These are phyloP conservation scores for Solanum sejunctum DNA, from an alignment of 257 asterid species.

Conservation along the genomic window DNA sequence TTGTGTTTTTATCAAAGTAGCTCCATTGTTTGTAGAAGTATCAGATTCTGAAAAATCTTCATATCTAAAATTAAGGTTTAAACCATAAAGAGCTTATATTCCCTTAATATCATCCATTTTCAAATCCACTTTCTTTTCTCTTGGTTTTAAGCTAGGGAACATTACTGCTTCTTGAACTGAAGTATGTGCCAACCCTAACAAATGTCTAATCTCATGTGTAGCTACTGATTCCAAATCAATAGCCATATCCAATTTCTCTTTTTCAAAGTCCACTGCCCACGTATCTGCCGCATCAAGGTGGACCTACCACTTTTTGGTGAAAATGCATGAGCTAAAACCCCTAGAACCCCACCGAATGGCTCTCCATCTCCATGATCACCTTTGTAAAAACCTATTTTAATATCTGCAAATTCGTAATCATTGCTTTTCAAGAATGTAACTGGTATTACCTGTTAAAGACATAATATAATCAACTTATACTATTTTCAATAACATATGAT, in stretches of 20 bases:
- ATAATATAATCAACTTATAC: neutral
- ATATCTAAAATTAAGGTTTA: conserved; percentile 59
- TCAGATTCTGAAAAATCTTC: conserved; percentile 41
- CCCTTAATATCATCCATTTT: conserved; percentile 60
- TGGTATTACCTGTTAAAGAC: conserved; percentile 13
- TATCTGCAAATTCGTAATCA: conserved; percentile 55
- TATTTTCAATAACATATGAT: neutral
- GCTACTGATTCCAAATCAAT: conserved; percentile 91
- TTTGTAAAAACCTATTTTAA: conserved; percentile 54
- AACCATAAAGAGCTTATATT: conserved; percentile 66
- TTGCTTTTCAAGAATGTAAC: conserved; percentile 33
- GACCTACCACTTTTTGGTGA: conserved; percentile 72
- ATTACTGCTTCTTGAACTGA: conserved; percentile 54
- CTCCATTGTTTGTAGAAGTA: conserved; percentile 18
- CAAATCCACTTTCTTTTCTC: conserved; percentile 48
- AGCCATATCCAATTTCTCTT: conserved; percentile 40
- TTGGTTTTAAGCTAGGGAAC: conserved; percentile 68
- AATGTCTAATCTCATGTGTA: conserved; percentile 81
- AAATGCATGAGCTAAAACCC: conserved; percentile 75
- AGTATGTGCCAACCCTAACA: conserved; percentile 65
- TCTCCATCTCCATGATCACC: conserved; percentile 90
- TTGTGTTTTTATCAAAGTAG: neutral
- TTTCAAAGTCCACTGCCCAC: conserved; percentile 65
- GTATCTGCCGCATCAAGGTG: conserved; percentile 90
- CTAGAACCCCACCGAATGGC: conserved; percentile 73